A percentile compares a stretch with the other conserved stretches of the same genome.
Conservation (phyloP, 148 eudicot species). For the Rhododendron henanense region DNA sequence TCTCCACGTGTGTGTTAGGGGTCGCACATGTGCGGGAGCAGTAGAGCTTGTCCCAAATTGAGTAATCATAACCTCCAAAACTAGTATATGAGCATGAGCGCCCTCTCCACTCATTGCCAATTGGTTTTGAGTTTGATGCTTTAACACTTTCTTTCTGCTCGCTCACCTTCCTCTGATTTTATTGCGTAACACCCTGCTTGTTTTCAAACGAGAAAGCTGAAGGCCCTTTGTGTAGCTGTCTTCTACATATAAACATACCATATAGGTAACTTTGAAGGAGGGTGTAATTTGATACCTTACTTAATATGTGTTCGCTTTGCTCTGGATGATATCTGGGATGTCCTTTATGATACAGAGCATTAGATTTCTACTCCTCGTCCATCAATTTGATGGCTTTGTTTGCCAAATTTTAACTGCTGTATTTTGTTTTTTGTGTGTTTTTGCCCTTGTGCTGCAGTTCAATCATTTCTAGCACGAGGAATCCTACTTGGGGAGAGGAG, state of each 20-base stretch:
- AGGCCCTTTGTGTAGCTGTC: background rate
- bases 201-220: background rate
- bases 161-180: background rate
- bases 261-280: background rate
- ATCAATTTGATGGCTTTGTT: background rate
- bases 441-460: conserved; percentile 47
- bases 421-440: background rate
- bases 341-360: background rate
- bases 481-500: conserved; percentile 98
- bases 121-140: background rate
- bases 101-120: background rate
- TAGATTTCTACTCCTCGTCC: background rate
- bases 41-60: too few relatives aligned
- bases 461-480: conserved; percentile 92
- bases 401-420: background rate
- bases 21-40: too few relatives aligned
- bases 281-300: background rate
- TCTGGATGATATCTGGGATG: background rate
- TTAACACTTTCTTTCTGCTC: background rate
- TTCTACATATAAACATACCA: background rate
- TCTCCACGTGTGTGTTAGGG: too few relatives aligned
- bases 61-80: too few relatives aligned
- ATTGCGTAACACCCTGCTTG: background rate
- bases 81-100: background rate
- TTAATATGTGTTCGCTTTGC: background rate